These are phyloP conservation scores for Corynascus novoguineensis DNA, from an alignment of 495 filamentous ascomycete genomes.

Conservation along the genomic window DNA sequence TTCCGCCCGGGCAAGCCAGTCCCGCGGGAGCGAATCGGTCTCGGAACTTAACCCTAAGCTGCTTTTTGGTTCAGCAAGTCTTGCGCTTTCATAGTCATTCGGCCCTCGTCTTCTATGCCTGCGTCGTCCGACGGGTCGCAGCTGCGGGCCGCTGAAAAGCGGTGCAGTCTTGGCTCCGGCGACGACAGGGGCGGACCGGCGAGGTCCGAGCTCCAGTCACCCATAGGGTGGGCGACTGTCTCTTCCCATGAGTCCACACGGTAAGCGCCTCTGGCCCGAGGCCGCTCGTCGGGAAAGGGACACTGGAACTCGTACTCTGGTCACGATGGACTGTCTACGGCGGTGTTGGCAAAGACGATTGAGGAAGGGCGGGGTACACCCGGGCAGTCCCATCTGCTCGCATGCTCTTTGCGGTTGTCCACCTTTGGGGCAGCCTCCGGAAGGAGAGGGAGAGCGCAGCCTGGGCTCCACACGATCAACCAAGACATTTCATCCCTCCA, in stretches of 20 bases:
- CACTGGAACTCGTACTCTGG: conserved; percentile 59
- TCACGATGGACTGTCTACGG: conserved; percentile 44
- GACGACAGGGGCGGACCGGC: conserved; percentile 35
- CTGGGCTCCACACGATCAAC: conserved; percentile 40
- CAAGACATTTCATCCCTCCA: conserved; percentile 18
- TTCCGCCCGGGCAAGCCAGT: conserved; percentile 22
- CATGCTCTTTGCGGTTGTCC: conserved; percentile 14
- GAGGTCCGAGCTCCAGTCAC: conserved; percentile 41
- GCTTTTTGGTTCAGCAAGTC: conserved; percentile 49
- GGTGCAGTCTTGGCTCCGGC: conserved; percentile 18
- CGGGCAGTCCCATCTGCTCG: conserved; percentile 29
- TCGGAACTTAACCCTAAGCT: conserved; percentile 80
- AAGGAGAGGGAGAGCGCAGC: conserved; percentile 37
- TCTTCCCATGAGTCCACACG: conserved; percentile 56
- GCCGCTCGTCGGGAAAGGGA: conserved; percentile 56
- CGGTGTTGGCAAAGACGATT: conserved; percentile 31
- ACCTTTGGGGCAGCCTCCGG: conserved; percentile 9
- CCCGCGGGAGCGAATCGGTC: conserved; percentile 47
- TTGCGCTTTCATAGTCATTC: conserved; percentile 42
- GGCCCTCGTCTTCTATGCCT: conserved; percentile 36
- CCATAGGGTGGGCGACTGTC: conserved; percentile 35
- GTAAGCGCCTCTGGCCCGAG: conserved; percentile 57
- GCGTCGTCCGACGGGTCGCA: conserved; percentile 15
- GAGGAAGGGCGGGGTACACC: conserved; percentile 11
- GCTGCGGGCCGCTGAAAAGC: conserved; percentile 39